Percentiles rank a stretch among this genome's conserved stretches.
These are phyloP conservation scores for Ophiostoma ulmi DNA, from an alignment of 2,329 filamentous ascomycete genomes.

Conservation along the genomic window DNA sequence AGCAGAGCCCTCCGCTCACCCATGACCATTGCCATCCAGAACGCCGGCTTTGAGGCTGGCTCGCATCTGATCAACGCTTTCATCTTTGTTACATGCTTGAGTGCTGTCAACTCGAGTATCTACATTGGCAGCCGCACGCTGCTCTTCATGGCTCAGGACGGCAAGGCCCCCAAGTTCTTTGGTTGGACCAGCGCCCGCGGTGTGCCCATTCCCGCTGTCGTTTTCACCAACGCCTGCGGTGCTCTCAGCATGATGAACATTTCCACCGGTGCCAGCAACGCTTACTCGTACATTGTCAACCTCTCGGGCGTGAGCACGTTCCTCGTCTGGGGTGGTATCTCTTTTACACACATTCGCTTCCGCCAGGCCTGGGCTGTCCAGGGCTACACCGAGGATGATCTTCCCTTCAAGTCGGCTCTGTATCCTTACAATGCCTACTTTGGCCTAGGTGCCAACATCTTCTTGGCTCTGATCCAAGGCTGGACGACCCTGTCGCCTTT, in stretches of 20 bases:
- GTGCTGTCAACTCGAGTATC: conserved; percentile 68
- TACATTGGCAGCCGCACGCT: conserved; percentile 73
- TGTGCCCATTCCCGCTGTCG: conserved; percentile 55
- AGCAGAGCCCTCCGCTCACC: conserved; percentile 64
- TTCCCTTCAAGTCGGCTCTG: conserved; percentile 51
- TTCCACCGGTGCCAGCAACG: conserved; percentile 58
- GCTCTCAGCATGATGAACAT: conserved; percentile 71
- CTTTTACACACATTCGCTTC: conserved; percentile 67
- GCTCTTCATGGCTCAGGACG: conserved; percentile 68
- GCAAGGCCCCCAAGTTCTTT: conserved; percentile 65
- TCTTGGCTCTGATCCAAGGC: conserved; percentile 56
- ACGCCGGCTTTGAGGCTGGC: conserved; percentile 66
- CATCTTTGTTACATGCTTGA: conserved; percentile 67
- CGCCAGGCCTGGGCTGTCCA: conserved; percentile 58
- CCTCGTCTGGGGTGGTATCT: conserved; percentile 66
- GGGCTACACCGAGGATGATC: conserved; percentile 48
- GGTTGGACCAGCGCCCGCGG: conserved; percentile 63
- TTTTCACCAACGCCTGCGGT: conserved; percentile 66
- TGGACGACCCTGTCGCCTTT: conserved; percentile 58
- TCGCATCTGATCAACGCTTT: conserved; percentile 75
- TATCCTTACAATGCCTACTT: conserved; percentile 58
- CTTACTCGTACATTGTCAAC: conserved; percentile 66
- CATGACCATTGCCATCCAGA: conserved; percentile 69
- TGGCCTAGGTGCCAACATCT: conserved; percentile 52
- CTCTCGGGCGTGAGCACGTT: conserved; percentile 66